phyloP scores from a whole-genome alignment of 441 rosid species.

The Brassica balearica region DNA sequence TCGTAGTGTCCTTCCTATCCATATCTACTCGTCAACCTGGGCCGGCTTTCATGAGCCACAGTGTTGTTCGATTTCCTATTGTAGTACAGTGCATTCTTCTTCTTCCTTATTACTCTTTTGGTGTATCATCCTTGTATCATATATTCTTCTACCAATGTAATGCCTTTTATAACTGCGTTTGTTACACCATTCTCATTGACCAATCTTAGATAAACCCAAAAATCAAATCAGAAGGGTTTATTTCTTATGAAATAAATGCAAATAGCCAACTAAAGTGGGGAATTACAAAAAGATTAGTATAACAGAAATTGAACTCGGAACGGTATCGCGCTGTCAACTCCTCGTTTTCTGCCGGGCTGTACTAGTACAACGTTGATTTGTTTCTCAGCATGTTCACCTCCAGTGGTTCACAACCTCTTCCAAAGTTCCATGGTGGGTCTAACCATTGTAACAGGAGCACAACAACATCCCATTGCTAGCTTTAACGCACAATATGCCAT shows the following conservation, averaged over 20 bases:
- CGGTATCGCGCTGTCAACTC: neutral
- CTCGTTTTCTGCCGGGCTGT: neutral
- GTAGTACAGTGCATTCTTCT: constrained; percentile 40
- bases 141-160: constrained; percentile 42
- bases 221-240: neutral
- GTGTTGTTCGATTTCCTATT: constrained; percentile 44
- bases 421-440: constrained; percentile 47
- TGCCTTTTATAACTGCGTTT: constrained; percentile 7
- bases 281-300: neutral
- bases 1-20: constrained; percentile 15
- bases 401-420: neutral
- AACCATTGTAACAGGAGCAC: constrained; percentile 74
- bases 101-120: constrained; percentile 17
- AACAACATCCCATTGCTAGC: constrained; percentile 84
- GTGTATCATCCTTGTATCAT: constrained; percentile 39
- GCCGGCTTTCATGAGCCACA: constrained; percentile 39
- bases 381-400: neutral
- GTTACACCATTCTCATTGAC: neutral
- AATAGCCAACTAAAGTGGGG: neutral
- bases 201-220: neutral
- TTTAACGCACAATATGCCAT: constrained; percentile 54
- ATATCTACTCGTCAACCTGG: constrained; percentile 42
- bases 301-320: neutral
- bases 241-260: neutral
- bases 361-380: neutral